Percentiles rank a stretch among this genome's conserved stretches.
These are phyloP conservation scores for Lactarius vividus DNA, from an alignment of 768 basidiomycete genomes.

Conservation along the genomic window DNA sequence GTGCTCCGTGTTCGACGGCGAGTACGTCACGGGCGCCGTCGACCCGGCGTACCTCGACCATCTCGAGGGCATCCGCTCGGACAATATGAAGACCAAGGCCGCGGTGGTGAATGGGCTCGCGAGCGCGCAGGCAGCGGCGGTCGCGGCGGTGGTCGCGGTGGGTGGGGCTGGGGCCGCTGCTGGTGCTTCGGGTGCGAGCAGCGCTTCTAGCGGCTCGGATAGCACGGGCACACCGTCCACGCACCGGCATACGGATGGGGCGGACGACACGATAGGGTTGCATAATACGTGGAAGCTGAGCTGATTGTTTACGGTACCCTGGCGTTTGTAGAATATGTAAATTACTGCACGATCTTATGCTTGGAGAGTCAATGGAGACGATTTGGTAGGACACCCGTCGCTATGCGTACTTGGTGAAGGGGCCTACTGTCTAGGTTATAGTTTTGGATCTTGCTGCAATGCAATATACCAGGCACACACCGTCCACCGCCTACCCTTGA, in stretches of 20 bases:
- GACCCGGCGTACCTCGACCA: constrained; percentile 74
- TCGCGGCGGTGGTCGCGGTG: constrained; percentile 36
- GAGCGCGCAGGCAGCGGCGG: constrained; percentile 29
- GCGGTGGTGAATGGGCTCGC: constrained; percentile 31
- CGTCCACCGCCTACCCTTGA: not conserved
- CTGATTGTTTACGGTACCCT: not conserved
- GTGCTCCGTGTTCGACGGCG: constrained; percentile 96
- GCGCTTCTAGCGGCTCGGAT: constrained; percentile 24
- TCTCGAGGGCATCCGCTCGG: constrained; percentile 75
- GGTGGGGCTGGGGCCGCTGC: not conserved
- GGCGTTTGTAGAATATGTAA: not conserved
- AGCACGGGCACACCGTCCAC: constrained; percentile 29
- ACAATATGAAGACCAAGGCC: constrained; percentile 67
- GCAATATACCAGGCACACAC: too few relatives aligned
- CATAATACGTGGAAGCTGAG: constrained; percentile 62
- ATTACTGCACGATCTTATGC: not conserved
- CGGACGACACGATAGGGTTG: constrained; percentile 75
- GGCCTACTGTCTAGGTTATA: too few relatives aligned
- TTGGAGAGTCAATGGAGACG: too few relatives aligned
- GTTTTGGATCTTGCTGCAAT: too few relatives aligned
- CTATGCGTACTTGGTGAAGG: too few relatives aligned
- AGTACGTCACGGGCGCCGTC: constrained; percentile 94
- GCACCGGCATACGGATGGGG: constrained; percentile 56
- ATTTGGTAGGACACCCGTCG: not conserved
- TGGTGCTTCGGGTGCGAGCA: constrained; percentile 20